Conservation (phyloP, 305 asterid genomes). For the Fraxinus velutina region DNA sequence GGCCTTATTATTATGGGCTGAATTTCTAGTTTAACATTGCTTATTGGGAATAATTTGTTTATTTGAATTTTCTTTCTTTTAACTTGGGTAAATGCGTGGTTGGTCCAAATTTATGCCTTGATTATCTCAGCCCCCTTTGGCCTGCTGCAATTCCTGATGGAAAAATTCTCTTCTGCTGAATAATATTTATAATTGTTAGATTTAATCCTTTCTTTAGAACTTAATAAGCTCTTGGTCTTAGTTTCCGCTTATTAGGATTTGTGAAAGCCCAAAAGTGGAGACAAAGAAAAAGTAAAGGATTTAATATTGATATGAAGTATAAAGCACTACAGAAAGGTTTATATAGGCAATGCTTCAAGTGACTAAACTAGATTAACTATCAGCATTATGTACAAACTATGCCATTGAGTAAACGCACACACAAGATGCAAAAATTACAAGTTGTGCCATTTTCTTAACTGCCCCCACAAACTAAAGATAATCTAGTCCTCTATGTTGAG, state of each 20-base stretch:
- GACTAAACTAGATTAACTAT: background rate
- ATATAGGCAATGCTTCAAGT: background rate
- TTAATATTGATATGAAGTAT: background rate
- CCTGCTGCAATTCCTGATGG: background rate
- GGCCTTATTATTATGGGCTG: background rate
- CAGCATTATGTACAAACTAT: background rate
- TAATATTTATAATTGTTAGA: background rate
- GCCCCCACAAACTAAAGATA: background rate
- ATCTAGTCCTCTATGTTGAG: background rate
- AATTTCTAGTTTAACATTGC: background rate
- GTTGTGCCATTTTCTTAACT: background rate
- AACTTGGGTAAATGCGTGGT: background rate
- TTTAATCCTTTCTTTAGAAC: background rate
- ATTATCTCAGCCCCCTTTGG: background rate
- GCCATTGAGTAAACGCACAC: background rate
- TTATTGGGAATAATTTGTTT: background rate
- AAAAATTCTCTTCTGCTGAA: background rate
- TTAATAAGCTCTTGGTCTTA: background rate
- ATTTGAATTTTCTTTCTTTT: background rate
- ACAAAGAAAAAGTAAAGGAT: background rate
- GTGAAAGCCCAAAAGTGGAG: background rate
- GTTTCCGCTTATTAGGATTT: background rate
- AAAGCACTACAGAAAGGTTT: background rate
- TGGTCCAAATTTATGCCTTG: slow-evolving; percentile 2
- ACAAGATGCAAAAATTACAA: background rate